phyloP scores from a whole-genome alignment of 2,329 filamentous ascomycete species.

The Diaporthe citriasiana region DNA sequence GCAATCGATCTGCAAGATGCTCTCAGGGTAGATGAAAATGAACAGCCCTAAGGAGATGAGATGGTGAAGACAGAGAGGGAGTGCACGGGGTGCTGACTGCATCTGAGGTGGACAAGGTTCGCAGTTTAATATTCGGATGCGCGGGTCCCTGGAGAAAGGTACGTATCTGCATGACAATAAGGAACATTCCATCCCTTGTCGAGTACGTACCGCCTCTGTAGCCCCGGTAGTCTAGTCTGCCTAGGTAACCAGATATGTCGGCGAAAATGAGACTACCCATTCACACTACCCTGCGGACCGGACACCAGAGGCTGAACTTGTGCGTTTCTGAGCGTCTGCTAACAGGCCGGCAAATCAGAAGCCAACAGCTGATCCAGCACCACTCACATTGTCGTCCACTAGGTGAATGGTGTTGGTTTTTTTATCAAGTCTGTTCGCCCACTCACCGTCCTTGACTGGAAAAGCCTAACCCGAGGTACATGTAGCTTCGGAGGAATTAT shows the following conservation, averaged over 20 bases:
- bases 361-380: neutral
- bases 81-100: slow-evolving; percentile 9
- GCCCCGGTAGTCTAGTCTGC: neutral
- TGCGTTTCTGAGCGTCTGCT: neutral
- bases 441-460: slow-evolving; percentile 3
- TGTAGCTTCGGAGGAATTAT: neutral
- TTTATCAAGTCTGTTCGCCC: neutral
- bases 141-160: neutral
- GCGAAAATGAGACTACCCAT: neutral
- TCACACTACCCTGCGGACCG: neutral
- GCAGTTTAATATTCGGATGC: slow-evolving; percentile 36
- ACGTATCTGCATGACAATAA: slow-evolving; percentile 20
- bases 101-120: slow-evolving; percentile 22
- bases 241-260: neutral
- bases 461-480: slow-evolving; percentile 9
- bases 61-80: slow-evolving; percentile 4
- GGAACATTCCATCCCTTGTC: slow-evolving; percentile 24
- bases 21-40: neutral
- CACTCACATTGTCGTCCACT: neutral
- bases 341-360: neutral
- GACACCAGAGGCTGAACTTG: neutral
- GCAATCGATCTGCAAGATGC: neutral
- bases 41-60: neutral
- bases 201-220: neutral
- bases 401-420: neutral